phyloP scores from a whole-genome alignment of 805 yeast genomes.

The Ogataea haglerorum region DNA sequence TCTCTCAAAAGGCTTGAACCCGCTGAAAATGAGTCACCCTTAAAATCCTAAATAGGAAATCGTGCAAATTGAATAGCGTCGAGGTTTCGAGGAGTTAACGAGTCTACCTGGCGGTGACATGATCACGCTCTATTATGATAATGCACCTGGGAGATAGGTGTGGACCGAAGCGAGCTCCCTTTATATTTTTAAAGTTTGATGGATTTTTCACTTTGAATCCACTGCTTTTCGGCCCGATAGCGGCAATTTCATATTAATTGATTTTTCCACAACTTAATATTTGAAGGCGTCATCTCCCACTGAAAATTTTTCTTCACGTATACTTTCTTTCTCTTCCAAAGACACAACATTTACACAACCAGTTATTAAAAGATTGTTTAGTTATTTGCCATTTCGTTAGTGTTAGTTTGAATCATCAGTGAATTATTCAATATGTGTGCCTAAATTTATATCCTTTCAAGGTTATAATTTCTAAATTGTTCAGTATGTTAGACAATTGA shows the following conservation, averaged over 20 bases:
- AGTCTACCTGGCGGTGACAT: no score
- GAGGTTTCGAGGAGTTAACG: no score
- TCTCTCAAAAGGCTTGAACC: not conserved
- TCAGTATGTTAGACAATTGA: conserved; percentile 14
- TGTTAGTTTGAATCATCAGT: conserved; percentile 9
- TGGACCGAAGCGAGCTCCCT: no score
- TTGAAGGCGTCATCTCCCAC: conserved; percentile 1
- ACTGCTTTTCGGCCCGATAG: not conserved
- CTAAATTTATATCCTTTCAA: conserved; percentile 18
- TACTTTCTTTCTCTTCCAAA: conserved; percentile 4
- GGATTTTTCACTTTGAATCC: no score
- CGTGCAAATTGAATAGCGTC: not conserved
- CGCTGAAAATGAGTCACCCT: conserved; percentile 5
- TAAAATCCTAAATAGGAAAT: conserved; percentile 5
- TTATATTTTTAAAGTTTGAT: no score
- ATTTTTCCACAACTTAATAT: not conserved
- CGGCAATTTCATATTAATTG: not conserved
- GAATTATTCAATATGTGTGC: conserved; percentile 22
- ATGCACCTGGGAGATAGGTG: no score
- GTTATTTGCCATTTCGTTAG: conserved; percentile 1
- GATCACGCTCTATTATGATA: no score
- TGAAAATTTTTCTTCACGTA: conserved; percentile 1
- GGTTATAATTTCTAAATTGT: conserved; percentile 20
- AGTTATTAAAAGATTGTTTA: not conserved
- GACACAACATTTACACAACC: conserved; percentile 5